A percentile compares a stretch with the other conserved stretches of the same genome.
These are phyloP conservation scores for Gymnopilus junonius DNA, from an alignment of 768 basidiomycete species.

Conservation along the genomic window DNA sequence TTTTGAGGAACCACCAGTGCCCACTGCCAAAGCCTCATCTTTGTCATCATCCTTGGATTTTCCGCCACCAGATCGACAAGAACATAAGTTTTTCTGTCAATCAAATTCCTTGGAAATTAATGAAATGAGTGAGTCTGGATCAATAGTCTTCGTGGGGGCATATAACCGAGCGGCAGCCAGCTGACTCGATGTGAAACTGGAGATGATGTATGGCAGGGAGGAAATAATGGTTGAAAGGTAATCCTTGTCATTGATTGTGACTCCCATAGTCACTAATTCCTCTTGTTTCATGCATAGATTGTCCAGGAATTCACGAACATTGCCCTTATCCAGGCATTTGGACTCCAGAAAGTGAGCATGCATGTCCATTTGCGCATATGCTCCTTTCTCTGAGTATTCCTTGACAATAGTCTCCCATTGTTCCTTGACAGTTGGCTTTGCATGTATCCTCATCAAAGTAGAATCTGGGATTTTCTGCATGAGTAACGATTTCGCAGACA, in stretches of 20 bases:
- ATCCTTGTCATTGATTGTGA: slow-evolving; percentile 32
- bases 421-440: slow-evolving; percentile 28
- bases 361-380: slow-evolving; percentile 33
- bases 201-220: slow-evolving; percentile 31
- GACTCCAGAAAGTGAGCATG: slow-evolving; percentile 31
- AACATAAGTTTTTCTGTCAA: slow-evolving; percentile 12
- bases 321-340: slow-evolving; percentile 29
- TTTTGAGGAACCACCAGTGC: not conserved
- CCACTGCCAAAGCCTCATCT: slow-evolving; percentile 21
- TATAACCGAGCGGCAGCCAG: slow-evolving; percentile 21
- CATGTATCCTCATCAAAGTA: slow-evolving; percentile 27
- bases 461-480: slow-evolving; percentile 38
- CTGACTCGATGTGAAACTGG: slow-evolving; percentile 31
- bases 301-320: slow-evolving; percentile 32
- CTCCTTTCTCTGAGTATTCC: slow-evolving; percentile 36
- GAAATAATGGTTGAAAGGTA: slow-evolving; percentile 35
- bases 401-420: slow-evolving; percentile 34
- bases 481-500: slow-evolving; percentile 31
- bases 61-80: not conserved
- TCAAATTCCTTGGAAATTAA: slow-evolving; percentile 34
- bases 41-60: slow-evolving; percentile 22
- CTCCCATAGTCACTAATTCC: slow-evolving; percentile 31
- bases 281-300: slow-evolving; percentile 25
- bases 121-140: slow-evolving; percentile 25
- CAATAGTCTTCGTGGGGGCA: slow-evolving; percentile 10